A percentile compares a stretch with the other conserved stretches of the same genome.
Evolutionary conservation across 2,329 filamentous ascomycete species (phyloP).

Genomic region (Juglanconis oblonga): DNA sequence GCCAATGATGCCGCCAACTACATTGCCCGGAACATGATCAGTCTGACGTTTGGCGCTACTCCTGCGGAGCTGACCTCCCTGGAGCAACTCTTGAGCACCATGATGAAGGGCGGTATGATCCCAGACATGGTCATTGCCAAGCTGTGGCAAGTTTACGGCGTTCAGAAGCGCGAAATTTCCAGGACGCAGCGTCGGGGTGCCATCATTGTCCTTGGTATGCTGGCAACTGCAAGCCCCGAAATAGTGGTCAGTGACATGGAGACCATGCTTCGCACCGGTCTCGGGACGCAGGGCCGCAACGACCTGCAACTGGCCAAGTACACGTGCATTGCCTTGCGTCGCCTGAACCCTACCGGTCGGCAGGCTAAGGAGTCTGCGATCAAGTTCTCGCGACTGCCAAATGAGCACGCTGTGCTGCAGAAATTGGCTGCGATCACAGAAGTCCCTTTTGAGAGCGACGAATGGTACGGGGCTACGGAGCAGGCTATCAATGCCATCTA

Average conservation of each 20-base stretch:
- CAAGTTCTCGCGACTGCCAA: constrained; percentile 75
- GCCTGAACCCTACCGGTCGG: constrained; percentile 83
- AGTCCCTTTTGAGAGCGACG: constrained; percentile 82
- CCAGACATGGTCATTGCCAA: constrained; percentile 84
- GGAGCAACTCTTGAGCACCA: constrained; percentile 90
- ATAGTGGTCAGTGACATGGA: constrained; percentile 96
- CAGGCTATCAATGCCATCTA: constrained; percentile 97
- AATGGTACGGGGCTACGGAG: constrained; percentile 95
- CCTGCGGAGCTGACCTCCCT: constrained; percentile 93
- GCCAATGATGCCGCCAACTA: constrained; percentile 92
- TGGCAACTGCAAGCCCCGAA: constrained; percentile 86
- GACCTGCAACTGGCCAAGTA: constrained; percentile 91
- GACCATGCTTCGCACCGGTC: constrained; percentile 84
- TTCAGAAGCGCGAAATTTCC: constrained; percentile 91
- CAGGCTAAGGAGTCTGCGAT: constrained; percentile 69
- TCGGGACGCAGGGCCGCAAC: constrained; percentile 74
- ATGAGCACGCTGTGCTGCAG: constrained; percentile 83
- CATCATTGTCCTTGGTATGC: constrained; percentile 96
- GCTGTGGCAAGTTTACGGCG: constrained; percentile 95
- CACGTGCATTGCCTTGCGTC: constrained; percentile 86
- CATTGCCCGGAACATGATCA: constrained; percentile 98
- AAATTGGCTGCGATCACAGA: constrained; percentile 83
- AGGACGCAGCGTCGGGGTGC: constrained; percentile 84
- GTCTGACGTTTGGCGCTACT: constrained; percentile 91
- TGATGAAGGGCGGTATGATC: constrained; percentile 93